Evolutionary conservation across 2,329 filamentous ascomycete species (phyloP).

Genomic region (Pseudopyricularia javanii): DNA sequence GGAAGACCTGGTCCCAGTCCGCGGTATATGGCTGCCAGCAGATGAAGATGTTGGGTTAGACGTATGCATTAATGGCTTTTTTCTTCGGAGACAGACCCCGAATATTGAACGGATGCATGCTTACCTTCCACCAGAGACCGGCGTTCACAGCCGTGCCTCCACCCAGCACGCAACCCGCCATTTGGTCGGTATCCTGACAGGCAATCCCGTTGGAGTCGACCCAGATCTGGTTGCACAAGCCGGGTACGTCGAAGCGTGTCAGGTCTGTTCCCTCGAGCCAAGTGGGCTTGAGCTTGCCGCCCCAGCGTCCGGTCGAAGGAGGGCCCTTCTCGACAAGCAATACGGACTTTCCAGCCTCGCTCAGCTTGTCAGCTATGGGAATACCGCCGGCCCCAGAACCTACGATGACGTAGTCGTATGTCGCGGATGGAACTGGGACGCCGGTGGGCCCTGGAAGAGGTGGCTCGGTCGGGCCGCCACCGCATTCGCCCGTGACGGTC

Average conservation of each 20-base stretch:
- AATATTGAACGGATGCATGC: constrained; percentile 9
- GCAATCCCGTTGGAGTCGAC: constrained; percentile 48
- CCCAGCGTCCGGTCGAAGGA: constrained; percentile 51
- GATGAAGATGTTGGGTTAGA: background rate
- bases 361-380: constrained; percentile 47
- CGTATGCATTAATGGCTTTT: background rate
- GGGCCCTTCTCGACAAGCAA: constrained; percentile 50
- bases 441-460: constrained; percentile 1
- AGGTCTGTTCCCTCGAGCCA: constrained; percentile 52
- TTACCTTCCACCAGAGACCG: constrained; percentile 53
- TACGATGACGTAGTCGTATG: constrained; percentile 52
- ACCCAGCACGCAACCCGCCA: constrained; percentile 60
- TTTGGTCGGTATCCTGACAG: constrained; percentile 56
- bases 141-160: constrained; percentile 57
- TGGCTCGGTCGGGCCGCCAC: background rate
- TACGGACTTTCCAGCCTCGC: constrained; percentile 51
- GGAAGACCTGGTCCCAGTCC: constrained; percentile 55
- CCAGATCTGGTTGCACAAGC: constrained; percentile 62
- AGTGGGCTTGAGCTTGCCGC: constrained; percentile 44
- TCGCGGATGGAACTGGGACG: constrained; percentile 4
- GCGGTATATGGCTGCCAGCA: constrained; percentile 35
- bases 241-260: constrained; percentile 60
- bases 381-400: constrained; percentile 52
- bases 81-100: background rate
- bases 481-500: constrained; percentile 14